These are phyloP conservation scores for Cardiospermum halicacabum DNA, from an alignment of 345 rosid genomes.

Conservation along the genomic window DNA sequence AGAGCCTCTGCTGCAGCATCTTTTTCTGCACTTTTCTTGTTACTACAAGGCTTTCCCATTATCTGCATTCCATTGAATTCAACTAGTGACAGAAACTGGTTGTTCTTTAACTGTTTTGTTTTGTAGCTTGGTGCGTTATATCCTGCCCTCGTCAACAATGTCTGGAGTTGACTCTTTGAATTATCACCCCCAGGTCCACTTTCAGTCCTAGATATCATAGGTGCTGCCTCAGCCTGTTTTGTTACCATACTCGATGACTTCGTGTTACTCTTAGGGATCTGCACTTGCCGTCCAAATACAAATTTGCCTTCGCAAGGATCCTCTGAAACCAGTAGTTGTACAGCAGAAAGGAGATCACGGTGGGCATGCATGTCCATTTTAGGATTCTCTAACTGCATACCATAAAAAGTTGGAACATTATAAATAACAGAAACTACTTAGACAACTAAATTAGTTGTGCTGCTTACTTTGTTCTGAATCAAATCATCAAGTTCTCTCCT, in stretches of 20 bases:
- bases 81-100: slow-evolving; percentile 65
- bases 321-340: slow-evolving; percentile 49
- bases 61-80: slow-evolving; percentile 70
- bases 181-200: slow-evolving; percentile 93
- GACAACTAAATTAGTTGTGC: slow-evolving; percentile 1
- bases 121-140: slow-evolving; percentile 59
- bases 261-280: slow-evolving; percentile 24
- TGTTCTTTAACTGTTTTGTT: slow-evolving; percentile 68
- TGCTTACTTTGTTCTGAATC: slow-evolving; percentile 69
- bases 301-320: slow-evolving; percentile 70
- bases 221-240: slow-evolving; percentile 1
- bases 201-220: slow-evolving; percentile 41
- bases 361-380: slow-evolving; percentile 47
- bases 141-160: slow-evolving; percentile 80
- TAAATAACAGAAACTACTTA: background rate
- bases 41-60: slow-evolving; percentile 77
- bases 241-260: slow-evolving; percentile 17
- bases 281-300: slow-evolving; percentile 61
- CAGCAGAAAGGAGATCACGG: slow-evolving; percentile 57
- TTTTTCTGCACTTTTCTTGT: slow-evolving; percentile 91
- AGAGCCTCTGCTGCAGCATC: slow-evolving; percentile 95
- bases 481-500: slow-evolving; percentile 82
- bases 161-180: slow-evolving; percentile 86
- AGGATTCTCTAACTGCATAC: slow-evolving; percentile 65
- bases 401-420: background rate